These are phyloP conservation scores for Castanea sativa DNA, from an alignment of 306 rosid species.

Conservation along the genomic window DNA sequence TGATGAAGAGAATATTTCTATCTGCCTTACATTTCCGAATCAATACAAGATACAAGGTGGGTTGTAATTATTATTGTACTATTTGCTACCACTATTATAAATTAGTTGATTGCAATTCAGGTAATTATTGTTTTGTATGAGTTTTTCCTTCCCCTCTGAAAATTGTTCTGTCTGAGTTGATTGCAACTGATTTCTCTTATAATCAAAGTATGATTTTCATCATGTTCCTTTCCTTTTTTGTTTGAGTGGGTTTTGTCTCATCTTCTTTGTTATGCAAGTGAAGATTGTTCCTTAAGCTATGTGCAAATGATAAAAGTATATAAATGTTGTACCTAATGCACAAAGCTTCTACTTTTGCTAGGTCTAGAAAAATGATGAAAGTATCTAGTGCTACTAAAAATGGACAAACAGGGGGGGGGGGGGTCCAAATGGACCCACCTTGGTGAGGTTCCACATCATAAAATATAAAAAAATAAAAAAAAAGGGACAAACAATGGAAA, in stretches of 20 bases:
- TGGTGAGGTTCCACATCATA: too few species aligned
- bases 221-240: background rate
- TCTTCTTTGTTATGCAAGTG: background rate
- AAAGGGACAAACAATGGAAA: background rate
- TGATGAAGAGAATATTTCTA: conserved; percentile 97
- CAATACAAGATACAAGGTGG: conserved; percentile 96
- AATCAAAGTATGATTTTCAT: background rate
- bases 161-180: conserved; percentile 3
- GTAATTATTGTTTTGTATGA: background rate
- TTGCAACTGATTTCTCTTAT: background rate
- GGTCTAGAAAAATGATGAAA: background rate
- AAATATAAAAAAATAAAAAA: background rate
- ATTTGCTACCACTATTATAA: conserved; percentile 8
- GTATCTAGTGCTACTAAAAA: background rate
- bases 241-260: background rate
- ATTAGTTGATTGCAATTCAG: background rate
- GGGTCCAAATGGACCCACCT: too few species aligned
- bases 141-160: background rate
- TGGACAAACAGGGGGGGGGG: background rate
- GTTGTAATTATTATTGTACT: conserved; percentile 13
- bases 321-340: too few species aligned
- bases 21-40: conserved; percentile 98
- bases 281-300: background rate
- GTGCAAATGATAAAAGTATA: background rate
- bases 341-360: background rate